phyloP scores from a whole-genome alignment of 495 filamentous ascomycete species.

The Xylaria palmicola region DNA sequence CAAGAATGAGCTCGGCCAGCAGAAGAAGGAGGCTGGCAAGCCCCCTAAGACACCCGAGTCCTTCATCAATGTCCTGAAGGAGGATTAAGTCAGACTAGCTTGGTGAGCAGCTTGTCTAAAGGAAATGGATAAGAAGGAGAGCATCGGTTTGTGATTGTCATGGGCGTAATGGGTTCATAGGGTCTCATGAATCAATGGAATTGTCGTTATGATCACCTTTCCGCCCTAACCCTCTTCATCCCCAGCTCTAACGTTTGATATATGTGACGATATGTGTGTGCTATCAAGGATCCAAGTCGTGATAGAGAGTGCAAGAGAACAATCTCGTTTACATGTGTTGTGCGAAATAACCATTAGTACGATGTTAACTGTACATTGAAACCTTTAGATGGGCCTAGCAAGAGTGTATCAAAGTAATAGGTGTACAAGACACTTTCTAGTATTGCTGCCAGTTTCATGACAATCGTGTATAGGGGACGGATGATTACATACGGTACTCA shows the following conservation, averaged over 20 bases:
- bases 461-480: too few species aligned
- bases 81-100: conserved; percentile 39
- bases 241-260: not conserved
- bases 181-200: conserved; percentile 36
- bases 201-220: conserved; percentile 30
- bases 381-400: too few species aligned
- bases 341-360: too few species aligned
- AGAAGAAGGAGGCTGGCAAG: conserved; percentile 42
- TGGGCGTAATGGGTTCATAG: conserved; percentile 35
- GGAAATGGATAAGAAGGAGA: conserved; percentile 16
- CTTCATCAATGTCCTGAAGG: conserved; percentile 41
- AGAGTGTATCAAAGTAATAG: too few species aligned
- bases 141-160: conserved; percentile 29
- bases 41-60: conserved; percentile 29
- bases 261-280: not conserved
- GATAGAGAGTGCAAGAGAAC: not conserved
- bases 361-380: too few species aligned
- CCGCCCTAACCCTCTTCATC: conserved; percentile 12
- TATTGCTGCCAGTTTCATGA: too few species aligned
- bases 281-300: not conserved
- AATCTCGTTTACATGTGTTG: not conserved
- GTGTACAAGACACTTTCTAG: too few species aligned
- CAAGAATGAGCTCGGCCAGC: conserved; percentile 58
- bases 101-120: conserved; percentile 36
- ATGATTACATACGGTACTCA: too few species aligned